These are phyloP conservation scores for Parastagonospora nodorum DNA, from an alignment of 2,329 filamentous ascomycete genomes.

Conservation along the genomic window DNA sequence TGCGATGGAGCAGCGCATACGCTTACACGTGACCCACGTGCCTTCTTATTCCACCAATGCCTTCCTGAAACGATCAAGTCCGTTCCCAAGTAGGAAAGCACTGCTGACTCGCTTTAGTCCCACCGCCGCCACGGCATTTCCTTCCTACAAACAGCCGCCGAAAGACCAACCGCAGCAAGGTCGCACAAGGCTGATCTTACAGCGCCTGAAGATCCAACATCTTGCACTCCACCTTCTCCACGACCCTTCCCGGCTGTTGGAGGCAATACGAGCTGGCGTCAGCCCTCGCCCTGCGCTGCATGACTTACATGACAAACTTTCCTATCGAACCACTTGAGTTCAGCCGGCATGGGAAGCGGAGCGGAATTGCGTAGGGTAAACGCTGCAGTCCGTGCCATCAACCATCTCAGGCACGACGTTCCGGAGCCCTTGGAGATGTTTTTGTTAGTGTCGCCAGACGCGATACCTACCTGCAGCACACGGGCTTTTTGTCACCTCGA, in stretches of 20 bases:
- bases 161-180: slow-evolving; percentile 2
- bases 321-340: slow-evolving; percentile 28
- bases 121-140: slow-evolving; percentile 10
- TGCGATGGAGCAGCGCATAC: slow-evolving; percentile 2
- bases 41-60: slow-evolving; percentile 14
- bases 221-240: slow-evolving; percentile 19
- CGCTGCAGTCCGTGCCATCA: slow-evolving; percentile 11
- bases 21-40: slow-evolving; percentile 20
- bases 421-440: slow-evolving; percentile 22
- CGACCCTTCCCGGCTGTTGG: slow-evolving; percentile 18
- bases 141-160: slow-evolving; percentile 3
- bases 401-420: slow-evolving; percentile 36
- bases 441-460: slow-evolving; percentile 4
- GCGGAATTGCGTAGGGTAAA: slow-evolving; percentile 2
- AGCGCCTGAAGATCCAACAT: slow-evolving; percentile 23
- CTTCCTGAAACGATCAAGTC: slow-evolving; percentile 16
- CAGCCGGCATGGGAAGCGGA: slow-evolving; percentile 17
- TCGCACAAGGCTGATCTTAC: slow-evolving; percentile 25
- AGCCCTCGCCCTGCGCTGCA: slow-evolving; percentile 12
- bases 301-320: slow-evolving; percentile 14
- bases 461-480: slow-evolving; percentile 30
- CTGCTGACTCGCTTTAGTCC: slow-evolving; percentile 4
- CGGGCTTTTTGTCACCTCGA: slow-evolving; percentile 23
- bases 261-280: slow-evolving; percentile 8
- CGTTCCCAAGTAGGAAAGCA: slow-evolving; percentile 20